Conservation (phyloP, 768 basidiomycete species). For the Grammothele lineata region DNA sequence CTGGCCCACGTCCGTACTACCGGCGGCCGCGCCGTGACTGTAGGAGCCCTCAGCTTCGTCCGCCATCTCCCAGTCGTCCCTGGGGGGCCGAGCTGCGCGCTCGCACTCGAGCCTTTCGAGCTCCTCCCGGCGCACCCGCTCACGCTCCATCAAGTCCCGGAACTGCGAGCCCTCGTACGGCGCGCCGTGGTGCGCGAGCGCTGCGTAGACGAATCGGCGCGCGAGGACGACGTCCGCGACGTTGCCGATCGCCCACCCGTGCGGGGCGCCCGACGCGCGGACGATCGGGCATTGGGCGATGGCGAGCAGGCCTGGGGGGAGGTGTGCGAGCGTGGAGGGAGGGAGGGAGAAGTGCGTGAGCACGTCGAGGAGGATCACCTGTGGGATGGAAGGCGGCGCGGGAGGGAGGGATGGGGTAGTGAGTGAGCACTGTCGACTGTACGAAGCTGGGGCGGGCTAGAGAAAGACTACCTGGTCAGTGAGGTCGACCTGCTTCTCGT, state of each 20-base stretch:
- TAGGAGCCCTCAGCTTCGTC: no score
- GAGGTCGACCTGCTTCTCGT: no score
- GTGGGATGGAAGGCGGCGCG: not conserved
- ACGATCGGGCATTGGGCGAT: slow-evolving; percentile 19
- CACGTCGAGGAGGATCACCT: not conserved
- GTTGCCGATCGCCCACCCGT: slow-evolving; percentile 17
- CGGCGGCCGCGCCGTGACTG: not conserved
- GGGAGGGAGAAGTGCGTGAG: slow-evolving; percentile 4
- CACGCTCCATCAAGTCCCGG: not conserved
- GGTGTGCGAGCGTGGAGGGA: slow-evolving; percentile 8
- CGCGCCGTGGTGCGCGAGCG: slow-evolving; percentile 9
- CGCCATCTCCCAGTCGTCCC: not conserved
- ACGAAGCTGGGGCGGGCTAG: no score
- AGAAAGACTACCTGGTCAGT: no score
- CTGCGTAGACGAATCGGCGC: slow-evolving; percentile 16
- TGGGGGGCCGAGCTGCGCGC: not conserved
- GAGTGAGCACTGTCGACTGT: no score
- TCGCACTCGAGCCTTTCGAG: not conserved
- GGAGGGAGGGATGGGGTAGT: no score
- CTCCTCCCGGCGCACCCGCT: not conserved
- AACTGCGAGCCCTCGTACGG: not conserved
- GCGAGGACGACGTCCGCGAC: slow-evolving; percentile 19
- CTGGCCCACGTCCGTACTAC: not conserved
- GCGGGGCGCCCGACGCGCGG: slow-evolving; percentile 3
- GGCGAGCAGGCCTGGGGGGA: slow-evolving; percentile 11